Evolutionary conservation across 345 rosid genomes (phyloP), one percentile per base, ranked within the genome.

Genomic region (Erucastrum elatum): DNA sequence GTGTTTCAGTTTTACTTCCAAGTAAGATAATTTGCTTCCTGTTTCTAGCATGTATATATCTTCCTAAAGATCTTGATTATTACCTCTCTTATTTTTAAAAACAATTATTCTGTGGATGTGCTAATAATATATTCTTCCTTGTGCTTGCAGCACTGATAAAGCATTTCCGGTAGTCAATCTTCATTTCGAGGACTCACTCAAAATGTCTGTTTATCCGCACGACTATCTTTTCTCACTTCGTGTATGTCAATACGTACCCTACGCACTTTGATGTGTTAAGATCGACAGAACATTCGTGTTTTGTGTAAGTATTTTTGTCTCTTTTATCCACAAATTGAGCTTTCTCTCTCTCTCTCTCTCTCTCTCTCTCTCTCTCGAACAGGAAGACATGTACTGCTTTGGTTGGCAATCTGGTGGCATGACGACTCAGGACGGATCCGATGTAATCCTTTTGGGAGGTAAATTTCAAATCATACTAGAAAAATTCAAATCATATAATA

Each of bases 401-500:
- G 98, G 98, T 81, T 94, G 96, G 97, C 89, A 86, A 79, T 87
- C 85, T 29, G 84, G 92, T 37, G 89, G 87, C 21, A 10, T 84
- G 83, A 89, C 90, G 63, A 82, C 88, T 68, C 83, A 81, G 82
- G 91, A 90, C 39, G 91, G 97, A 31, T 71, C 68, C 41, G 89
- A 85, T 41, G 73, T 90, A 78, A 83, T 87, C 74, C 90, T 94
- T 56, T 81, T 94, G 81, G 98, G 98, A 90, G 97, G 98, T 91
- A 49, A 49, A 49, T 49, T 13, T 46, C 16, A 46, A 46, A 49
- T 49, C 56, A 49, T 13, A 13, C 17, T 21, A 21, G 21, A 21
- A 21, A 21, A 21, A 21, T 21, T 21, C 21, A 21, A 21, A 21
- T 21, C 21, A 21, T 21, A 21, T 21, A 21, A 21, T 21, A 21